These are phyloP conservation scores for Aspergillus ochraceus DNA, from an alignment of 2,329 filamentous ascomycete species.

Conservation along the genomic window DNA sequence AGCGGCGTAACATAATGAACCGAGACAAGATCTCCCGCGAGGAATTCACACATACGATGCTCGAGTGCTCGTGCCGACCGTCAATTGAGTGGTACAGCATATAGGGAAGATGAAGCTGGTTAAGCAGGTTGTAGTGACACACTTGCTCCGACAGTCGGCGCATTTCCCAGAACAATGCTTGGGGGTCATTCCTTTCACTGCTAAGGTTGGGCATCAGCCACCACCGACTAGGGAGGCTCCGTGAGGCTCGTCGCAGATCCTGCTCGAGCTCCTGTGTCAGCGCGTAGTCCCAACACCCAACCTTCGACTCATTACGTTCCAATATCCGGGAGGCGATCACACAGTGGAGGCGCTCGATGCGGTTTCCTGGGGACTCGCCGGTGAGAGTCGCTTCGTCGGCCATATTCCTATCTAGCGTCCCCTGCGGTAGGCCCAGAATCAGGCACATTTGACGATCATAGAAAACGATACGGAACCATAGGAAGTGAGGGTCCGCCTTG, in stretches of 20 bases:
- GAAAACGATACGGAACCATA: constrained; percentile 42
- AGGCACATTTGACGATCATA: constrained; percentile 44
- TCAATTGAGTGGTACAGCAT: constrained; percentile 45
- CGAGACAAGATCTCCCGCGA: constrained; percentile 53
- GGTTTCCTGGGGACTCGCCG: constrained; percentile 35
- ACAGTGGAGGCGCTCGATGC: constrained; percentile 49
- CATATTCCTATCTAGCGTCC: constrained; percentile 16
- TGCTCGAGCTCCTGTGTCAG: constrained; percentile 49
- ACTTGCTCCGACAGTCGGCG: constrained; percentile 50
- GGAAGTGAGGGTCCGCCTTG: constrained; percentile 19
- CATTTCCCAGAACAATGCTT: constrained; percentile 31
- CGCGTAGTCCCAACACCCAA: constrained; percentile 33
- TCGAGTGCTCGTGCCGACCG: constrained; percentile 49
- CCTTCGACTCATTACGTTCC: constrained; percentile 46
- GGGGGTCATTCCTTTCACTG: constrained; percentile 3
- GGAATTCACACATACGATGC: constrained; percentile 50
- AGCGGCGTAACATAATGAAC: constrained; percentile 50
- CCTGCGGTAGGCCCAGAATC: constrained; percentile 44
- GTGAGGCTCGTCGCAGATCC: constrained; percentile 45
- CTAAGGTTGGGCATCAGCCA: constrained; percentile 43
- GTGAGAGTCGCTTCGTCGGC: background rate
- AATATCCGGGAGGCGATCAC: constrained; percentile 49
- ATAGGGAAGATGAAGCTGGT: constrained; percentile 57
- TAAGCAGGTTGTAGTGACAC: constrained; percentile 52
- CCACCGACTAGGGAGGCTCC: constrained; percentile 48